These are phyloP conservation scores for Penicillium silybi DNA, from an alignment of 495 filamentous ascomycete genomes.

Conservation along the genomic window DNA sequence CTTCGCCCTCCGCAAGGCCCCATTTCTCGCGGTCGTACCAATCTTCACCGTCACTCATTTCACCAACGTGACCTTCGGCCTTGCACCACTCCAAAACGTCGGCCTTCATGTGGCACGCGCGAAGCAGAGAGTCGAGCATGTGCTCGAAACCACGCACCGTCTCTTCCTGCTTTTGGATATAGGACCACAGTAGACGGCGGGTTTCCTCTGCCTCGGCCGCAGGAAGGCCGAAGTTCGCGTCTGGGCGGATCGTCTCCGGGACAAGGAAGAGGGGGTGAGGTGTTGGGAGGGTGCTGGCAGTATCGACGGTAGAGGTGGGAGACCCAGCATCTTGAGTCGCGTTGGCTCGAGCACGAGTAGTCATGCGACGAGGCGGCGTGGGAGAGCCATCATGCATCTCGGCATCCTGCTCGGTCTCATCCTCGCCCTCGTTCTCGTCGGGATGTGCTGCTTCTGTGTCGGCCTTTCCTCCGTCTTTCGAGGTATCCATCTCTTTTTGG, in stretches of 20 bases:
- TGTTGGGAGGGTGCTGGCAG: slow-evolving; percentile 44
- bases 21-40: slow-evolving; percentile 93
- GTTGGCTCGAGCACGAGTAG: slow-evolving; percentile 62
- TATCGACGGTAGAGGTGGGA: slow-evolving; percentile 46
- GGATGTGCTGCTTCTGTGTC: slow-evolving; percentile 1
- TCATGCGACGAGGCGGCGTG: slow-evolving; percentile 60
- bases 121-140: slow-evolving; percentile 70
- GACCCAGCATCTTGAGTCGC: slow-evolving; percentile 38
- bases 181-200: slow-evolving; percentile 73
- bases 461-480: slow-evolving; percentile 11
- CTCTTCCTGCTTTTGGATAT: slow-evolving; percentile 95
- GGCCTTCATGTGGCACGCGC: slow-evolving; percentile 72
- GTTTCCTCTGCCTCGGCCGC: slow-evolving; percentile 83
- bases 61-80: slow-evolving; percentile 82
- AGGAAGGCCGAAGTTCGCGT: slow-evolving; percentile 77
- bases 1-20: slow-evolving; percentile 66
- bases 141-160: slow-evolving; percentile 75
- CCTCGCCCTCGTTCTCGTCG: slow-evolving; percentile 3
- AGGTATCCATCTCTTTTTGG: slow-evolving; percentile 6
- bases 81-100: slow-evolving; percentile 81
- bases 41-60: slow-evolving; percentile 89
- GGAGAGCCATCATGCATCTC: slow-evolving; percentile 40
- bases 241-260: slow-evolving; percentile 63
- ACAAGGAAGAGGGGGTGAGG: slow-evolving; percentile 87
- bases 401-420: slow-evolving; percentile 27